Conservation (phyloP, 2,329 filamentous ascomycete genomes). For the Cadophora gregata region DNA sequence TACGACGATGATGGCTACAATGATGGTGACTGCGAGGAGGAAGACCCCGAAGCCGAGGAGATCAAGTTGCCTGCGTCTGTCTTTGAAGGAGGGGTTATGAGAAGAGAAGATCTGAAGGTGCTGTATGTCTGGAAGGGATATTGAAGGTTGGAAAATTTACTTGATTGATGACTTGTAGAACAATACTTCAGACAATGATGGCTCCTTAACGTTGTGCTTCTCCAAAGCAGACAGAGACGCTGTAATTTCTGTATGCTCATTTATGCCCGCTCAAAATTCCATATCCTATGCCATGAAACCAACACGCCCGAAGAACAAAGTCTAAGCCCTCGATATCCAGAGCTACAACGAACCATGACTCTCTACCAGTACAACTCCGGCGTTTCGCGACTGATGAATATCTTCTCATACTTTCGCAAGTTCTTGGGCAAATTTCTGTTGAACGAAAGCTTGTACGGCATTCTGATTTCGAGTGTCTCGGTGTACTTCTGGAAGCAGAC, state of each 20-base stretch:
- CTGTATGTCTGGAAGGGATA: not conserved
- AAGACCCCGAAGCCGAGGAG: not conserved
- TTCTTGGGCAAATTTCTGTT: not conserved
- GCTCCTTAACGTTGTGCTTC: too few species aligned
- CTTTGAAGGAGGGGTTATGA: not conserved
- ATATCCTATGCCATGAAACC: not conserved
- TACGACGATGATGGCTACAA: not conserved
- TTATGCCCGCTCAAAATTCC: too few species aligned
- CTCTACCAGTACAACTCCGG: not conserved
- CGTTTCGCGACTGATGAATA: not conserved
- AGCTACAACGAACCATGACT: not conserved
- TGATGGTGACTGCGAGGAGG: not conserved
- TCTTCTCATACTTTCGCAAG: not conserved
- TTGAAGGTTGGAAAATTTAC: not conserved
- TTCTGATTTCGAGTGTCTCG: not conserved
- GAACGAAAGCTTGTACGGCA: not conserved
- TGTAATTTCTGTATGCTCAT: too few species aligned
- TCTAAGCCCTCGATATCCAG: not conserved
- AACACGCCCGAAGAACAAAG: not conserved
- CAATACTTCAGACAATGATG: too few species aligned
- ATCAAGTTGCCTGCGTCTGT: not conserved
- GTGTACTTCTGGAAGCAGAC: not conserved
- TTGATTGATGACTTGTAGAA: too few species aligned
- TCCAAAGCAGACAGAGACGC: too few species aligned
- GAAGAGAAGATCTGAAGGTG: not conserved